Base-by-base conservation (phyloP, 2,329 filamentous ascomycete genomes). In the Ophioceras dolichostomum region DNA sequence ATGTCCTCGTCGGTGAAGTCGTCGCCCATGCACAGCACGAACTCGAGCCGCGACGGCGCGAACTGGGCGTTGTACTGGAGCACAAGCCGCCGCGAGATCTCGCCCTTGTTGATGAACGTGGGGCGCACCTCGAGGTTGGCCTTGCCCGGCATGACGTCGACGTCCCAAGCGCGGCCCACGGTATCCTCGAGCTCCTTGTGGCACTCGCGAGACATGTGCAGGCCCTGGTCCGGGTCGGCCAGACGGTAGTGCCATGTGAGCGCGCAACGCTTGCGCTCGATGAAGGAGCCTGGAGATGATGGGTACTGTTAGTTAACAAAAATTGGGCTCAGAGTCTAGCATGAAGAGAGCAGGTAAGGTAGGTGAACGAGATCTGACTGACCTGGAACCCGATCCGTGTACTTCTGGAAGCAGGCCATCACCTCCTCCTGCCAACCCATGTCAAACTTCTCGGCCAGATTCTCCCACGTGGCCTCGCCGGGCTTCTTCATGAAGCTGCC, bases 1-100 rank as follows among this genome's bases (percentile, higher is more conserved):
- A 79, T 79, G 79, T 94, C 89, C 70, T 98, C 91, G 54, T 98
- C 91, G 5, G 91, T 98, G 49, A 91, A 93, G 53, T 98, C 91
- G 57, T 98, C 91, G 30, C 91, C 91, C 43, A 88, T 64, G 58
- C 91, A 98, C 36, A 96, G 68, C 10, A 93, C 78, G 52, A 96
- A 95, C 47, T 89, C 86, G 0, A 88, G 73, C 37, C 73, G 71
- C 36, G 76, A 60, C 7, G 5, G 52, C 51, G 5, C 50, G 49
- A 34, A 60, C n/a, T 59, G 62, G 40, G 60, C 60, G 48, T 68
- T 77, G 57, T 93, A 93, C 34, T 78, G 77, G 17, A 74, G 64
- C 27, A 96, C 78, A 14, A 98, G 70, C 5, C 80, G 77, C 62
- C 86, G 88, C 13, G 80, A 84, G 45, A 96, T 96, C 59, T 93